Evolutionary conservation across 2,329 filamentous ascomycete genomes (phyloP), one percentile per base, ranked within the genome.

Genomic region (Botrytis elliptica): DNA sequence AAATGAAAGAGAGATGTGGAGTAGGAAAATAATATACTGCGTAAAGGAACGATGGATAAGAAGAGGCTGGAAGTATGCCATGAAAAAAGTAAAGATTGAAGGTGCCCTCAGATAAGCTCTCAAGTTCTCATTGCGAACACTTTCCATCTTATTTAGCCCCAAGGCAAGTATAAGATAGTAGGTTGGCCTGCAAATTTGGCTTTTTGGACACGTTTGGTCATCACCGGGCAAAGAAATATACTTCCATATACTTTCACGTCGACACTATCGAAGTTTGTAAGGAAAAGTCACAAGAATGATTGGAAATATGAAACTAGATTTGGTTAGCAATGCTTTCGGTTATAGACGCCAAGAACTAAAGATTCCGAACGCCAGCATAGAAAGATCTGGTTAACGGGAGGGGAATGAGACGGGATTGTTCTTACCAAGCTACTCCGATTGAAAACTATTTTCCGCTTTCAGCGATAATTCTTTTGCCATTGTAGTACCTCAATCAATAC

Each of bases 121-220:
- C 81, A 81, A 79, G 81, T 82, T 81, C 78, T 82, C 81, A 82
- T 81, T 70, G 80, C 78, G 72, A 82, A 82, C 81, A 75, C 80
- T 80, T 77, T 68, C 79, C 74, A 68, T 69, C 76, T 69, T 67
- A 70, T 74, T 72, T 68, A 67, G 72, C 64, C 57, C 66, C 74
- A 64, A 72, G 74, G 75, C 75, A 70, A 76, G 38, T 64, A 74
- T 67, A 70, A 68, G 69, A 62, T 66, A 73, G 79, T 75, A 80
- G 80, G 80, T 78, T 82, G 79, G 79, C 79, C 79, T 82, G 78
- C 80, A 82, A 80, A 77, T 82, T 82, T 82, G 80, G 81, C 80
- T 81, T 81, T 81, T 80, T 81, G 80, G 80, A 81, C 75, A 76
- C 77, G 6, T 72, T 79, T 81, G 77, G 78, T 82, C 81, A 82